Evolutionary conservation across 2,329 filamentous ascomycete species (phyloP).

Genomic region (Fusarium beomiforme): DNA sequence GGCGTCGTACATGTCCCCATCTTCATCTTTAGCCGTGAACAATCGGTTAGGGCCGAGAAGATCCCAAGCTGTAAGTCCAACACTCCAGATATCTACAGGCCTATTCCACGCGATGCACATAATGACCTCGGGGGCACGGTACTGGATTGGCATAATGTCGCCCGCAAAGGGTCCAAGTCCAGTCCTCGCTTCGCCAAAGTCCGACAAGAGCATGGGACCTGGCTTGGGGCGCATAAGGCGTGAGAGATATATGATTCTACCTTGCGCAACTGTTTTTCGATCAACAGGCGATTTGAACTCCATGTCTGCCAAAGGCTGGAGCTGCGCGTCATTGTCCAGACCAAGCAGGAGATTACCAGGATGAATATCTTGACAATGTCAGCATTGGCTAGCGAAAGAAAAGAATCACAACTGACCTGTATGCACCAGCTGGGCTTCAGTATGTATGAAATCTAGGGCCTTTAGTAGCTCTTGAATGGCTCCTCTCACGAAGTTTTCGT

Average conservation of each 20-base stretch:
- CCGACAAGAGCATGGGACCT: conserved; percentile 42
- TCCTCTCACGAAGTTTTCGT: conserved; percentile 45
- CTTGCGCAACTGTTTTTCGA: conserved; percentile 23
- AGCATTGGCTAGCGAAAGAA: not conserved
- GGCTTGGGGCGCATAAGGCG: conserved; percentile 38
- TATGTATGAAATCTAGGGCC: conserved; percentile 50
- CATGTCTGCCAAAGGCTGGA: conserved; percentile 34
- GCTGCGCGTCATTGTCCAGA: conserved; percentile 28
- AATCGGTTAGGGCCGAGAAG: conserved; percentile 31
- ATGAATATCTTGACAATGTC: conserved; percentile 36
- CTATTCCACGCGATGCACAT: conserved; percentile 39
- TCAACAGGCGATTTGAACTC: conserved; percentile 40
- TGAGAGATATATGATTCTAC: conserved; percentile 42
- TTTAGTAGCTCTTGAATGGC: conserved; percentile 45
- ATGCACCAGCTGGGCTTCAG: conserved; percentile 45
- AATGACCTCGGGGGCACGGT: conserved; percentile 40
- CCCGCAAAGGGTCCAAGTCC: conserved; percentile 41
- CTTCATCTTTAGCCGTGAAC: conserved; percentile 34
- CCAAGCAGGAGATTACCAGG: conserved; percentile 42
- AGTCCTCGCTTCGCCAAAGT: conserved; percentile 44
- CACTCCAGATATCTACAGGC: conserved; percentile 45
- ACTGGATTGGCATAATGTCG: conserved; percentile 44
- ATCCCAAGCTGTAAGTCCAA: conserved; percentile 43
- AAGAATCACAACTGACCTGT: conserved; percentile 39
- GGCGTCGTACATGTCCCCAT: conserved; percentile 35